These are phyloP conservation scores for Neurospora intermedia DNA, from an alignment of 495 filamentous ascomycete genomes.

Conservation along the genomic window DNA sequence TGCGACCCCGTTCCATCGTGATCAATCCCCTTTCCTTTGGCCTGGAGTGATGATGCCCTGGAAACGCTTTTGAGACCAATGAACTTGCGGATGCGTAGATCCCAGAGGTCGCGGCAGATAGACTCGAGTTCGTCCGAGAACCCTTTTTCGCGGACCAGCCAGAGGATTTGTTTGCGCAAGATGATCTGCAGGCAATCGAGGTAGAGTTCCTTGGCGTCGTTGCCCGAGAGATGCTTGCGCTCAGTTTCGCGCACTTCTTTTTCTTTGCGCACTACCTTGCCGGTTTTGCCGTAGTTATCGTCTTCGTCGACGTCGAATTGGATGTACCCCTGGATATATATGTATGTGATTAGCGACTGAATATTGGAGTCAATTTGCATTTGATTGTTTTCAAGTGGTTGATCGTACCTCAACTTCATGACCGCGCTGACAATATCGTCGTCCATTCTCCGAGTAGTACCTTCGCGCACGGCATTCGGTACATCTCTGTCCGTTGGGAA, in stretches of 20 bases:
- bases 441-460: constrained; percentile 39
- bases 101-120: constrained; percentile 43
- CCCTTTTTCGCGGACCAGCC: constrained; percentile 34
- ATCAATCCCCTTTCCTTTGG: neutral
- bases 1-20: constrained; percentile 4
- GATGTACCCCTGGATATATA: constrained; percentile 26
- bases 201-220: constrained; percentile 61
- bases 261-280: constrained; percentile 33
- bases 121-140: constrained; percentile 34
- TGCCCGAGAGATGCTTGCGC: constrained; percentile 50
- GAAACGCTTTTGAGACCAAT: constrained; percentile 15
- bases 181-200: constrained; percentile 81
- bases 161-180: constrained; percentile 27
- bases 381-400: neutral
- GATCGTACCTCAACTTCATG: constrained; percentile 37
- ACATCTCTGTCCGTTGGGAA: constrained; percentile 33
- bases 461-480: constrained; percentile 37
- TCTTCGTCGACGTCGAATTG: constrained; percentile 59
- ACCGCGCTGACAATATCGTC: constrained; percentile 42
- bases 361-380: neutral
- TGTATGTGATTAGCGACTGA: neutral
- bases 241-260: constrained; percentile 44
- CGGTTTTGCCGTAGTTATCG: constrained; percentile 60
- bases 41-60: neutral
- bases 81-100: constrained; percentile 32